Conservation (phyloP, 2,329 filamentous ascomycete genomes). For the Xylaria sp. region DNA sequence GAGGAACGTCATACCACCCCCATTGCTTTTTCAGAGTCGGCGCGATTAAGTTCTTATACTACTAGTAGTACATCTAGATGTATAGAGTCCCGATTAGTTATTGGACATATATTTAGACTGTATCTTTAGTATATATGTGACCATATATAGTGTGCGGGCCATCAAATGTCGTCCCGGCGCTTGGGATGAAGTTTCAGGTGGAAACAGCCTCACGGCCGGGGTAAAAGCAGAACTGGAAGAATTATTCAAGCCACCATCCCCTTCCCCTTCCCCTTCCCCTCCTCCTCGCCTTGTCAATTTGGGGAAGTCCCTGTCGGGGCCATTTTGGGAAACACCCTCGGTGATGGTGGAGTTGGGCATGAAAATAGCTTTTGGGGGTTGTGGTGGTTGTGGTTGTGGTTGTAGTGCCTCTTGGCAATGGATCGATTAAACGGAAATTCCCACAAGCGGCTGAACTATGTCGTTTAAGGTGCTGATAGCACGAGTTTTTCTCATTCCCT, state of each 20-base stretch:
- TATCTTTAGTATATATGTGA: neutral
- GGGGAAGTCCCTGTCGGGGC: slow-evolving; percentile 4
- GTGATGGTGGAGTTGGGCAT: slow-evolving; percentile 14
- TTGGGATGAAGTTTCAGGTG: neutral
- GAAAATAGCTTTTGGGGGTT: neutral
- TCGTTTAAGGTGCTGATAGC: slow-evolving; percentile 4
- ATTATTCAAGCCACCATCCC: neutral
- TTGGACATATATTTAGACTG: neutral
- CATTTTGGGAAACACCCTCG: slow-evolving; percentile 7
- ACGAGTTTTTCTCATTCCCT: neutral
- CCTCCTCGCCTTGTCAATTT: neutral
- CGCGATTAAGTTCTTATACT: neutral
- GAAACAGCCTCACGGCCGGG: neutral
- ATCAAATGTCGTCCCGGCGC: neutral
- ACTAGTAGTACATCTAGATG: too few relatives aligned
- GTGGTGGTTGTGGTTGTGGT: neutral
- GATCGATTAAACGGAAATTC: slow-evolving; percentile 3
- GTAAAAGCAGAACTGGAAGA: neutral
- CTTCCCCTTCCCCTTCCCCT: neutral
- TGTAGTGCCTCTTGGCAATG: slow-evolving; percentile 3
- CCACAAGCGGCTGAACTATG: slow-evolving; percentile 12
- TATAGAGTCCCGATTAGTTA: too few relatives aligned
- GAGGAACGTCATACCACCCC: neutral
- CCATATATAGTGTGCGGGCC: neutral
- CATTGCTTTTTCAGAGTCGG: neutral